Evolutionary conservation across 139 green algal species (phyloP).

Genomic region (Diplosphaera chodatii): DNA sequence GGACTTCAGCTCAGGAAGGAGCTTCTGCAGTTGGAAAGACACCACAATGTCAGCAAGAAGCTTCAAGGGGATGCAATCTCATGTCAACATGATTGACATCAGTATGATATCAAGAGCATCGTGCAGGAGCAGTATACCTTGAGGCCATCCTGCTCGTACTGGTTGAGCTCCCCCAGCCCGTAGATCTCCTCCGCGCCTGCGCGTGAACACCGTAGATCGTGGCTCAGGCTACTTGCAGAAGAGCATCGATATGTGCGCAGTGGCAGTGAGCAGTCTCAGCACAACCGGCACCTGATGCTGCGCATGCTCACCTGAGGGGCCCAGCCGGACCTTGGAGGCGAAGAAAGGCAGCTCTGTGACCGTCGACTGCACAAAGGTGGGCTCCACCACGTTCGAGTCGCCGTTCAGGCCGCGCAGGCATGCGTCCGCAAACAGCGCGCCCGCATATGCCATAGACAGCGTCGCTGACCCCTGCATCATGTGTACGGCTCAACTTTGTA

Average conservation of each 20-base stretch:
- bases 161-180: conserved; percentile 70
- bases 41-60: no score
- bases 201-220: no score
- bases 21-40: conserved; percentile 9
- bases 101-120: no score
- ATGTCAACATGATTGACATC: no score
- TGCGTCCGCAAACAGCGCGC: conserved; percentile 89
- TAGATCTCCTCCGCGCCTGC: conserved; percentile 65
- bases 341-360: conserved; percentile 88
- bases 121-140: conserved; percentile 17
- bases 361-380: conserved; percentile 85
- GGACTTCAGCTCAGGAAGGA: conserved; percentile 75
- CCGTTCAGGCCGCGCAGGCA: conserved; percentile 91
- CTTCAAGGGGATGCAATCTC: no score
- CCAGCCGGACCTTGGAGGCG: conserved; percentile 82
- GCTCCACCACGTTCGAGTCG: conserved; percentile 53
- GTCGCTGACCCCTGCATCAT: conserved; percentile 89
- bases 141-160: conserved; percentile 84
- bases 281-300: no score
- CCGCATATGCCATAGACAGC: conserved; percentile 97
- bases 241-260: no score
- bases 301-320: conserved; percentile 67
- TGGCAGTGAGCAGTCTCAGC: no score
- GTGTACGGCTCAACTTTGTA: no score
- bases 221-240: no score